Evolutionary conservation across 2,329 filamentous ascomycete genomes (phyloP).

Genomic region (Pyricularia sp.): DNA sequence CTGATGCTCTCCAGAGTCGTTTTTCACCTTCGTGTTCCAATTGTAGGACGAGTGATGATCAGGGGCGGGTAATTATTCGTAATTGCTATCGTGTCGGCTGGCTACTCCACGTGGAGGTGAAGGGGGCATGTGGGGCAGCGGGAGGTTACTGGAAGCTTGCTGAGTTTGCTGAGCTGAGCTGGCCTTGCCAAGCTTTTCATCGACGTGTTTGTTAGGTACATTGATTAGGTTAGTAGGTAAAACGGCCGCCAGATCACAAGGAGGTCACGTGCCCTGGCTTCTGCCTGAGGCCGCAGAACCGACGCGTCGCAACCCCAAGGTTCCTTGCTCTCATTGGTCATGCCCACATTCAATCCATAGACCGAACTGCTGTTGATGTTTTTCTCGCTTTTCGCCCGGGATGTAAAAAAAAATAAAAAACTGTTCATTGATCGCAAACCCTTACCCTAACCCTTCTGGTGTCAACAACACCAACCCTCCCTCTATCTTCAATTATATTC

Average conservation of each 20-base stretch:
- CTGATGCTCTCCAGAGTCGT: not conserved
- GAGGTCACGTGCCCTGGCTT: not conserved
- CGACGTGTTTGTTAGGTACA: not conserved
- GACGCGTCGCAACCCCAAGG: not conserved
- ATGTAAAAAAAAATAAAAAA: not conserved
- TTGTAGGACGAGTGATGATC: not conserved
- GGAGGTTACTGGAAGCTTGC: too few species aligned
- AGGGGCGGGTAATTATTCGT: not conserved
- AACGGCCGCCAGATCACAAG: too few species aligned
- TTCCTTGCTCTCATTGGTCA: not conserved
- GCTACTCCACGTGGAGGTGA: not conserved
- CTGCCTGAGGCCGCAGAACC: not conserved
- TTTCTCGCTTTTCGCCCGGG: not conserved
- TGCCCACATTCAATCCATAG: not conserved
- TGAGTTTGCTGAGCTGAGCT: not conserved
- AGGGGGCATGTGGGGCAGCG: not conserved
- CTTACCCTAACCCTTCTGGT: not conserved
- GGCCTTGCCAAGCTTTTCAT: not conserved
- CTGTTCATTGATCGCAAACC: not conserved
- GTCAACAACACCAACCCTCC: constrained; percentile 1
- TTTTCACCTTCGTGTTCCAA: not conserved
- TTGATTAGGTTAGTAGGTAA: not conserved
- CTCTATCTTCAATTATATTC: not conserved
- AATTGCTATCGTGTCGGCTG: not conserved
- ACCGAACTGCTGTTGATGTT: not conserved